A percentile compares a stretch with the other conserved stretches of the same genome.
Evolutionary conservation across 2,329 filamentous ascomycete genomes (phyloP).

Genomic region (Westerdykella aurantiaca): DNA sequence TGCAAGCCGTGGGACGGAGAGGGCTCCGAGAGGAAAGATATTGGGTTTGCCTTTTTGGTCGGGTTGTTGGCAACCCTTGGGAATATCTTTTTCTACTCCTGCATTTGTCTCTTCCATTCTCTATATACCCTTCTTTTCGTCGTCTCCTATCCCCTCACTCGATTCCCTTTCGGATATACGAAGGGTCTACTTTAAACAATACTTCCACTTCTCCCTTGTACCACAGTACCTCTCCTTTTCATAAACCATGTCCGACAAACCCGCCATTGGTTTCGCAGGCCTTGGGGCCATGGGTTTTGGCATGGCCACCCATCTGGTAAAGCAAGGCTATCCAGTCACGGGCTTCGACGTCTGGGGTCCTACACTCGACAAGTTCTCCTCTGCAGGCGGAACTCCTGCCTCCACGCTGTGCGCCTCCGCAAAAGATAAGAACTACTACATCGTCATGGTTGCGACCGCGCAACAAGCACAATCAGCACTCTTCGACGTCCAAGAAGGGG

Average conservation of each 20-base stretch:
- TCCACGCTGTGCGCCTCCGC: slow-evolving; percentile 59
- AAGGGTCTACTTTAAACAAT: not conserved
- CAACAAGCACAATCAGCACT: slow-evolving; percentile 62
- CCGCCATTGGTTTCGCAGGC: slow-evolving; percentile 61
- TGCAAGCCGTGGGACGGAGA: too few relatives aligned
- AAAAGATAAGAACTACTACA: slow-evolving; percentile 53
- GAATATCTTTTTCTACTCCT: not conserved
- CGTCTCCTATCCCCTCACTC: too few relatives aligned
- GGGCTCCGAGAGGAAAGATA: not conserved
- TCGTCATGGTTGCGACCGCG: slow-evolving; percentile 72
- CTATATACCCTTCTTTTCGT: too few relatives aligned
- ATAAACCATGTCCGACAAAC: slow-evolving; percentile 35
- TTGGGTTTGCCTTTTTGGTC: not conserved
- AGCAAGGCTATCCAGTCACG: slow-evolving; percentile 59
- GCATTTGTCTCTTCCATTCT: too few relatives aligned
- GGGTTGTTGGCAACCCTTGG: not conserved
- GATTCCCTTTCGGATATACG: too few relatives aligned
- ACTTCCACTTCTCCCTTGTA: not conserved
- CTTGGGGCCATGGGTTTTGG: slow-evolving; percentile 78
- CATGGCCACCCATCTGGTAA: slow-evolving; percentile 70
- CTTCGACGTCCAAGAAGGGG: slow-evolving; percentile 52
- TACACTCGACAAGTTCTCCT: slow-evolving; percentile 59
- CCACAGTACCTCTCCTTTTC: not conserved
- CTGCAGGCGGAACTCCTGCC: slow-evolving; percentile 56
- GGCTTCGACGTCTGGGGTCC: slow-evolving; percentile 67